Evolutionary conservation across 2,329 filamentous ascomycete genomes (phyloP).

Genomic region (Aspergillus cejpii): DNA sequence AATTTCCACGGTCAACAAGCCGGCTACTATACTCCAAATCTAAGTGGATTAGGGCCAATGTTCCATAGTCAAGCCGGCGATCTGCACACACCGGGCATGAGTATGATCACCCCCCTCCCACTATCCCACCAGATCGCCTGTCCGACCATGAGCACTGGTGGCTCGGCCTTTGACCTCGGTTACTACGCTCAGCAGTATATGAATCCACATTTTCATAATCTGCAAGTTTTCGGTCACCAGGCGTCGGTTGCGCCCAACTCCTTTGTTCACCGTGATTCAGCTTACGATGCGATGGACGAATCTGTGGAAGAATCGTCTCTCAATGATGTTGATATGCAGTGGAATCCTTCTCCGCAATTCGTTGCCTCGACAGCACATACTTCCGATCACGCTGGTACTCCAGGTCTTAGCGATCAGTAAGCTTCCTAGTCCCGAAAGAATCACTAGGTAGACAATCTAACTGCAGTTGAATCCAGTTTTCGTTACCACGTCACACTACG

Average conservation of each 20-base stretch:
- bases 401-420: conserved; percentile 49
- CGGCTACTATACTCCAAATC: conserved; percentile 82
- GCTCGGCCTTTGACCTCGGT: conserved; percentile 58
- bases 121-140: conserved; percentile 63
- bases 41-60: conserved; percentile 66
- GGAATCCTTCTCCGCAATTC: conserved; percentile 48
- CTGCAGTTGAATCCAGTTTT: conserved; percentile 50
- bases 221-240: conserved; percentile 63
- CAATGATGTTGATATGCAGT: conserved; percentile 47
- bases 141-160: conserved; percentile 48
- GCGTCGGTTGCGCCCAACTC: conserved; percentile 65
- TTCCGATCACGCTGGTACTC: conserved; percentile 23
- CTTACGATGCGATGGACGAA: conserved; percentile 72
- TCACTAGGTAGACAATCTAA: conserved; percentile 12
- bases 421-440: conserved; percentile 8
- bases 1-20: conserved; percentile 71
- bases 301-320: conserved; percentile 60
- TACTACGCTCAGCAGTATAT: conserved; percentile 56
- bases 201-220: conserved; percentile 57
- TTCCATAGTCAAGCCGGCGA: conserved; percentile 81
- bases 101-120: conserved; percentile 73
- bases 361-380: conserved; percentile 25
- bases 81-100: conserved; percentile 73
- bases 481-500: conserved; percentile 86
- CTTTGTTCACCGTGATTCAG: conserved; percentile 73